Evolutionary conservation across 2,329 filamentous ascomycete species (phyloP), one percentile per base, ranked within the genome.

Genomic region (Fusarium austroafricanum): DNA sequence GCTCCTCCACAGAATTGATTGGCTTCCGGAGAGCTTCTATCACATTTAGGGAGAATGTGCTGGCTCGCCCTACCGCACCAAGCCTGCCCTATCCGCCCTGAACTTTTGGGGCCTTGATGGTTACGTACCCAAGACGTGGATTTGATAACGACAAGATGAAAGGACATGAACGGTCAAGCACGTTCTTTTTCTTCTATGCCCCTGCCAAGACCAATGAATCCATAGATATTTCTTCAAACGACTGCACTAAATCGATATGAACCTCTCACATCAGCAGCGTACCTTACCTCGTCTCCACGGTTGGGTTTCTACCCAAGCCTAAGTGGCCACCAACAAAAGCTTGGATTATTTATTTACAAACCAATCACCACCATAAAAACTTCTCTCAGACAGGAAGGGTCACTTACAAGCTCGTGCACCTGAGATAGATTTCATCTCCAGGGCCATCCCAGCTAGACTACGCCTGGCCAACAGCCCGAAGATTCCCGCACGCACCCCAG

Each of bases 341-440:
- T 65, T 51, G 38, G 45, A 35, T 35, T 17, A 17, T n/a, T 23
- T 60, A 23, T 61, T 38, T 47, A 57, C 51, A 44, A 65, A 44
- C 60, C 26, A 23, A 10, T n/a, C 17, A 46, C 20, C 23, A 21
- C 17, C 21, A n/a, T n/a, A n/a, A n/a, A n/a, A n/a, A n/a, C n/a
- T n/a, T n/a, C n/a, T n/a, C n/a, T n/a, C n/a, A n/a, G n/a, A n/a
- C n/a, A n/a, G 53, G 38, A 26, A n/a, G 37, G 35, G 40, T 59
- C 45, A 47, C 40, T 64, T 47, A 43, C 3, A 53, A 38, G 61
- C 53, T 65, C 40, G 61, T 65, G 61, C 61, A 23, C 60, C 29
- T 44, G 33, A 65, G 45, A 54, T 61, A 65, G 60, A 64, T 65
- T 65, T 59, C 60, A 64, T 64, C 60, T 60, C 61, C 52, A 59